Evolutionary conservation across 2,329 filamentous ascomycete genomes (phyloP).

Genomic region (Fusarium siculi): DNA sequence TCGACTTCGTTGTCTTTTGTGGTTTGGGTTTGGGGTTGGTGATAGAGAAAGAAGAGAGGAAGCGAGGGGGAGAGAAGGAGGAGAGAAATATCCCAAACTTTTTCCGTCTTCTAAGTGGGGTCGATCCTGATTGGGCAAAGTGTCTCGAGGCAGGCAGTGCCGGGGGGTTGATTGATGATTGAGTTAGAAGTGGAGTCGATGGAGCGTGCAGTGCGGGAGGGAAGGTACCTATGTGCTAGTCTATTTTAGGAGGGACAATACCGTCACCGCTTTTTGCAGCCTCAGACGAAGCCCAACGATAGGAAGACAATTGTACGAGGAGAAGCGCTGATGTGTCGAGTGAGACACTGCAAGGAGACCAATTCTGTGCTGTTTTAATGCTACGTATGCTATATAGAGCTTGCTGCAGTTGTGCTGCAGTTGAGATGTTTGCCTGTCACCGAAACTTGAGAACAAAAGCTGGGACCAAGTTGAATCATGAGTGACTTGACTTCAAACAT

Average conservation of each 20-base stretch:
- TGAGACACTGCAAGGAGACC: constrained; percentile 37
- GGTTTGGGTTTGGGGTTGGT: constrained; percentile 48
- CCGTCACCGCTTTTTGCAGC: constrained; percentile 46
- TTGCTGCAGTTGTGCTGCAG: neutral
- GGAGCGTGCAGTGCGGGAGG: constrained; percentile 25
- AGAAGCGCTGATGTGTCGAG: constrained; percentile 26
- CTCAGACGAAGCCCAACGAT: constrained; percentile 27
- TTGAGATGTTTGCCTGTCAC: neutral
- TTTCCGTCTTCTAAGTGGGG: constrained; percentile 43
- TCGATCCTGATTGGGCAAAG: constrained; percentile 33
- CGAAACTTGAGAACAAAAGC: constrained; percentile 3
- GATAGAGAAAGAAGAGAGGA: constrained; percentile 42
- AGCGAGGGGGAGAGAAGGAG: constrained; percentile 42
- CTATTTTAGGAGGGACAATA: constrained; percentile 25
- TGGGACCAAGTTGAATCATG: constrained; percentile 16
- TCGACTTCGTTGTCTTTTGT: constrained; percentile 74
- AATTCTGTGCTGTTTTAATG: neutral
- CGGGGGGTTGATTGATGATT: constrained; percentile 20
- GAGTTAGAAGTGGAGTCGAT: constrained; percentile 11
- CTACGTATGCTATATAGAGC: constrained; percentile 2
- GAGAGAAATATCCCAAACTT: constrained; percentile 48
- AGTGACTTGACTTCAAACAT: constrained; percentile 16
- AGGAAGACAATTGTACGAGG: constrained; percentile 14
- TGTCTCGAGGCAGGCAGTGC: constrained; percentile 26
- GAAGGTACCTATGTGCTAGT: constrained; percentile 27